A percentile compares a stretch with the other conserved stretches of the same genome.
Conservation (phyloP, 352 stramenopile species). For the Pythium aphanidermatum region DNA sequence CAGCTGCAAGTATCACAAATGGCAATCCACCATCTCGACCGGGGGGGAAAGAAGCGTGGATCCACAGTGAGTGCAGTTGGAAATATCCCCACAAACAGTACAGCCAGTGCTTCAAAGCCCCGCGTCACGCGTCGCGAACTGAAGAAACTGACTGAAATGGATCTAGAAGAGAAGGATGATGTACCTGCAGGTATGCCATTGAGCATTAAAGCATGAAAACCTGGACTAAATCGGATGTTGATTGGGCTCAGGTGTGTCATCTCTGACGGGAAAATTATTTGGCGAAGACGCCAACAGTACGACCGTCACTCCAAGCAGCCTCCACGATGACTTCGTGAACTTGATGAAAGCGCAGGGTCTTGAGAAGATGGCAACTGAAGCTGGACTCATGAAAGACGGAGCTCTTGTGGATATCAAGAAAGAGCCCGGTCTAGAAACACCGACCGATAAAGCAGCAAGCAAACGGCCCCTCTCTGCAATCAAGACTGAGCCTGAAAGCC, state of each 20-base stretch:
- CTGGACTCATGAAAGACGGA: conserved; percentile 69
- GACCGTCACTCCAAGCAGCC: conserved; percentile 54
- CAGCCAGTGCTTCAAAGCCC: conserved; percentile 32
- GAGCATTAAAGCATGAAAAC: too few relatives aligned
- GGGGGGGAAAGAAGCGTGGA: conserved; percentile 34
- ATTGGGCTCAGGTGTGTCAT: conserved; percentile 11
- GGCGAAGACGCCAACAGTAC: conserved; percentile 28
- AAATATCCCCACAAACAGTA: background rate
- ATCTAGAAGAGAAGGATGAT: conserved; percentile 69
- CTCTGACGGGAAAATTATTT: conserved; percentile 23
- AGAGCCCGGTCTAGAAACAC: conserved; percentile 21
- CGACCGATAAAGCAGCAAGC: conserved; percentile 2
- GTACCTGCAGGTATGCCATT: conserved; percentile 24
- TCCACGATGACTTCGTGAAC: conserved; percentile 85
- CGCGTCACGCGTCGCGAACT: conserved; percentile 67
- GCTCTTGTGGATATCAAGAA: conserved; percentile 54
- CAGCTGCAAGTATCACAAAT: conserved; percentile 25
- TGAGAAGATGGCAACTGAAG: conserved; percentile 80
- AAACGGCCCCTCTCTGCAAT: conserved; percentile 25
- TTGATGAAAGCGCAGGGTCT: conserved; percentile 81
- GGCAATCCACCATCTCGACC: conserved; percentile 37
- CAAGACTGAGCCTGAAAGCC: conserved; percentile 28
- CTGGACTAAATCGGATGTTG: background rate
- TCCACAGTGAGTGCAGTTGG: background rate
- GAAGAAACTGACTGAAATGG: conserved; percentile 73